These are phyloP conservation scores for Trichoderma polysporum DNA, from an alignment of 2,329 filamentous ascomycete species.

Conservation along the genomic window DNA sequence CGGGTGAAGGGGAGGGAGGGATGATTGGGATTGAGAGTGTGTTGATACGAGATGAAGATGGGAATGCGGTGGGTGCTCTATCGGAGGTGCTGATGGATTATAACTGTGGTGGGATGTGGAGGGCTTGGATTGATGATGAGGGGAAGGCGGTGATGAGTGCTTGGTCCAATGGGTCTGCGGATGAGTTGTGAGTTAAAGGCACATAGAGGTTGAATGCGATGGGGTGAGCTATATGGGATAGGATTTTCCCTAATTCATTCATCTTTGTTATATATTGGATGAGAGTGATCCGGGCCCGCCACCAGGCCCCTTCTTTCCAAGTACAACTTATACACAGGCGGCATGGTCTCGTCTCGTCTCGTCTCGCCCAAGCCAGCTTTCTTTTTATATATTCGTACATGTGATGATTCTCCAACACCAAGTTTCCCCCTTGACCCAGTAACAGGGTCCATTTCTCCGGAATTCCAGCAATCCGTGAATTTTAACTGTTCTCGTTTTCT, in stretches of 20 bases:
- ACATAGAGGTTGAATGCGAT: neutral
- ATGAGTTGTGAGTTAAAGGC: constrained; percentile 14
- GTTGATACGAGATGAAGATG: constrained; percentile 45
- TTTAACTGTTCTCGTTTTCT: neutral
- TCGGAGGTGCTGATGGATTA: constrained; percentile 69
- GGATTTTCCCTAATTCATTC: neutral
- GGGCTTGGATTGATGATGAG: constrained; percentile 69
- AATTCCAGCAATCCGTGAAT: too few species aligned
- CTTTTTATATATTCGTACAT: constrained; percentile 15
- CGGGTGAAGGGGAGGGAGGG: constrained; percentile 78
- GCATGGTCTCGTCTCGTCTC: neutral
- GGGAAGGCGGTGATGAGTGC: constrained; percentile 55
- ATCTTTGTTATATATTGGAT: neutral
- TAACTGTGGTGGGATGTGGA: constrained; percentile 86
- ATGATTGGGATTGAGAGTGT: constrained; percentile 77
- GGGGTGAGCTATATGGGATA: neutral
- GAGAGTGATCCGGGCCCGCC: neutral
- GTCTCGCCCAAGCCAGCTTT: neutral
- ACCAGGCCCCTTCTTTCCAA: constrained; percentile 12
- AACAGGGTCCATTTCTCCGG: neutral
- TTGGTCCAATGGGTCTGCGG: constrained; percentile 34
- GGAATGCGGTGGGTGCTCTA: constrained; percentile 41
- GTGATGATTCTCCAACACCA: constrained; percentile 1
- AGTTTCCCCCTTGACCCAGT: neutral
- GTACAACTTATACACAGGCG: constrained; percentile 8